These are phyloP conservation scores for Colletotrichum incanum DNA, from an alignment of 2,329 filamentous ascomycete genomes.

Conservation along the genomic window DNA sequence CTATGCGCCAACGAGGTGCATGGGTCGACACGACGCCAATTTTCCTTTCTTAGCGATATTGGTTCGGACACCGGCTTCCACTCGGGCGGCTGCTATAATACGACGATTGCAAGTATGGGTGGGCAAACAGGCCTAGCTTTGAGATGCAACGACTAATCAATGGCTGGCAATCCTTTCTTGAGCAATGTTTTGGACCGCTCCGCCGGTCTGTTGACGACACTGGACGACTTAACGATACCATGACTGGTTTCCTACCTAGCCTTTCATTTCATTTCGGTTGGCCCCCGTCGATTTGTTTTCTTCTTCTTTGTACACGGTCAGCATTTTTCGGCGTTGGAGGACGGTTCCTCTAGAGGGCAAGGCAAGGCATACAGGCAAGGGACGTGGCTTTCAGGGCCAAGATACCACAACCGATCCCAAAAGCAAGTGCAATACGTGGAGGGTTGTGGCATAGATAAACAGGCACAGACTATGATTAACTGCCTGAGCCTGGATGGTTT, in stretches of 20 bases:
- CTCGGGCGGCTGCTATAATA: slow-evolving; percentile 17
- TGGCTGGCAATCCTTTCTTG: slow-evolving; percentile 20
- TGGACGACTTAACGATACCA: slow-evolving; percentile 45
- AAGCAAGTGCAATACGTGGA: slow-evolving; percentile 30
- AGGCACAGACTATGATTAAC: slow-evolving; percentile 28
- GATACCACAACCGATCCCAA: slow-evolving; percentile 29
- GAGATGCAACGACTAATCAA: slow-evolving; percentile 28
- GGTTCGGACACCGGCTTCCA: neutral
- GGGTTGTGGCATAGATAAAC: slow-evolving; percentile 32
- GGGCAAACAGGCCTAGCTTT: slow-evolving; percentile 1
- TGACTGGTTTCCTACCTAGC: slow-evolving; percentile 37
- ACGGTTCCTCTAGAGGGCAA: slow-evolving; percentile 34
- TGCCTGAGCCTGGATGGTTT: slow-evolving; percentile 24
- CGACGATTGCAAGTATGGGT: slow-evolving; percentile 14
- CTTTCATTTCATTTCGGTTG: slow-evolving; percentile 37
- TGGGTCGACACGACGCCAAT: slow-evolving; percentile 23
- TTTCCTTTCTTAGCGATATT: slow-evolving; percentile 27
- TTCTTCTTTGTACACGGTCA: slow-evolving; percentile 30
- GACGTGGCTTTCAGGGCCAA: slow-evolving; percentile 32
- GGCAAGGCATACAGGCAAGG: slow-evolving; percentile 24
- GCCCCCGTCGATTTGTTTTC: slow-evolving; percentile 25
- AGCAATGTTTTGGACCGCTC: slow-evolving; percentile 34
- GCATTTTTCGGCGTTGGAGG: slow-evolving; percentile 44
- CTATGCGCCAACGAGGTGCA: slow-evolving; percentile 14
- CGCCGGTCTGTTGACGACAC: slow-evolving; percentile 39